Percentiles rank a stretch among this genome's conserved stretches.
Evolutionary conservation across 768 basidiomycete species (phyloP).

Genomic region (Rhodosporidiobolus sp.): DNA sequence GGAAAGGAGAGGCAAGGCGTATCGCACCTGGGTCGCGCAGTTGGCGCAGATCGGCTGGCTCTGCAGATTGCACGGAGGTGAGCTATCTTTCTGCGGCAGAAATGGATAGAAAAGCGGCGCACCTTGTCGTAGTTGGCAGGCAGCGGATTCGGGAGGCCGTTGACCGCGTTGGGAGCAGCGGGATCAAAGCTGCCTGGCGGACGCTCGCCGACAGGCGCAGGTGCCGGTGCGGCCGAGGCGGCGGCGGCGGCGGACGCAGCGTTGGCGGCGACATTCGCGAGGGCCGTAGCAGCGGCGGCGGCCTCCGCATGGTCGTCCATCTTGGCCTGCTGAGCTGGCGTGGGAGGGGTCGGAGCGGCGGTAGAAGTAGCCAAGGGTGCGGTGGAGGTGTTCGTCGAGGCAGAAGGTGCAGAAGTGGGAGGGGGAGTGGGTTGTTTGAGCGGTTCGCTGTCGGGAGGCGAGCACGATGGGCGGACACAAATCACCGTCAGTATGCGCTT

Average conservation of each 20-base stretch:
- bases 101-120: background rate
- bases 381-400: background rate
- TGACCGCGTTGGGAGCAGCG: slow-evolving; percentile 28
- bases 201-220: background rate
- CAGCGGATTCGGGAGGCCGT: slow-evolving; percentile 29
- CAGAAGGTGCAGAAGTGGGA: too few species aligned
- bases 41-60: slow-evolving; percentile 42
- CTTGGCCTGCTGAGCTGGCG: background rate
- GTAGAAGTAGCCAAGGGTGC: background rate
- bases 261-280: slow-evolving; percentile 15
- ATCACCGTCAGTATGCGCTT: too few species aligned
- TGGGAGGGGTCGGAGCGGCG: background rate
- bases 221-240: background rate
- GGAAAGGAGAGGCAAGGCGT: background rate
- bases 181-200: slow-evolving; percentile 27
- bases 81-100: background rate
- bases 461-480: background rate
- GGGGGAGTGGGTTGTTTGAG: background rate
- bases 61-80: background rate
- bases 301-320: slow-evolving; percentile 17
- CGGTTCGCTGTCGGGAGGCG: background rate
- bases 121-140: slow-evolving; percentile 37
- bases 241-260: background rate
- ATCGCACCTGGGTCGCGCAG: slow-evolving; percentile 39
- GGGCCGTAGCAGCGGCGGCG: slow-evolving; percentile 7